Percentiles rank a stretch among this genome's conserved stretches.
These are phyloP conservation scores for Clavariopsis aquatica DNA, from an alignment of 495 filamentous ascomycete genomes.

Conservation along the genomic window DNA sequence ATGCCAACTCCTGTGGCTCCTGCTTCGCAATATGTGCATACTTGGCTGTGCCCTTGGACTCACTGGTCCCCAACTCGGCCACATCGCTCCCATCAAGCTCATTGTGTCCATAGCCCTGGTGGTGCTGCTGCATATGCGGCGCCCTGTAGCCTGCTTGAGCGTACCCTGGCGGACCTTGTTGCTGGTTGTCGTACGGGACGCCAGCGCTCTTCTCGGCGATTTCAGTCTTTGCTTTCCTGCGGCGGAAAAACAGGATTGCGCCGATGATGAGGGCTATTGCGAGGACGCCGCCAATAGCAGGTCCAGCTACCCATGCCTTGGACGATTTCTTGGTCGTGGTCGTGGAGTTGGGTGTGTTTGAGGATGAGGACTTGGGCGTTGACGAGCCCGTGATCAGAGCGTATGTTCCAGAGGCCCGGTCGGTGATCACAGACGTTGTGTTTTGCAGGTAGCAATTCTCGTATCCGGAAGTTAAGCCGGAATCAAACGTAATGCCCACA, in stretches of 20 bases:
- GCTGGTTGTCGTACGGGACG: not conserved
- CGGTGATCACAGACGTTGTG: constrained; percentile 14
- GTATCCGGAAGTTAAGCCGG: constrained; percentile 19
- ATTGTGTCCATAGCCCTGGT: not conserved
- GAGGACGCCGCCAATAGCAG: constrained; percentile 27
- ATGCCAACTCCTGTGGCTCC: constrained; percentile 14
- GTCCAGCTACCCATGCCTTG: constrained; percentile 34
- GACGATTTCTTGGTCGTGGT: constrained; percentile 2
- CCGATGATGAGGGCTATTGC: constrained; percentile 13
- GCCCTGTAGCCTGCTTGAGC: too few species aligned
- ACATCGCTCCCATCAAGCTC: constrained; percentile 1
- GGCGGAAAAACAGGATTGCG: constrained; percentile 26
- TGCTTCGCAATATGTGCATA: constrained; percentile 8
- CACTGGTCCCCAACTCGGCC: constrained; percentile 8
- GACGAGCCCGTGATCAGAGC: constrained; percentile 22
- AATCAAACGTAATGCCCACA: constrained; percentile 25
- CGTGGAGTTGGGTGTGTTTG: not conserved
- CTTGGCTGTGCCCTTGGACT: constrained; percentile 3
- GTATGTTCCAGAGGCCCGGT: constrained; percentile 16
- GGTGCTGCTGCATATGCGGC: too few species aligned
- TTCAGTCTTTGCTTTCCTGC: not conserved
- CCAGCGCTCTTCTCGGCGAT: not conserved
- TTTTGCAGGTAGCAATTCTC: constrained; percentile 36
- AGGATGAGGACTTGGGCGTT: not conserved
- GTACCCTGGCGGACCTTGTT: not conserved